Percentiles rank a stretch among this genome's conserved stretches.
These are phyloP conservation scores for Hanseniaspora lachancei DNA, from an alignment of 805 yeast genomes.

Conservation along the genomic window DNA sequence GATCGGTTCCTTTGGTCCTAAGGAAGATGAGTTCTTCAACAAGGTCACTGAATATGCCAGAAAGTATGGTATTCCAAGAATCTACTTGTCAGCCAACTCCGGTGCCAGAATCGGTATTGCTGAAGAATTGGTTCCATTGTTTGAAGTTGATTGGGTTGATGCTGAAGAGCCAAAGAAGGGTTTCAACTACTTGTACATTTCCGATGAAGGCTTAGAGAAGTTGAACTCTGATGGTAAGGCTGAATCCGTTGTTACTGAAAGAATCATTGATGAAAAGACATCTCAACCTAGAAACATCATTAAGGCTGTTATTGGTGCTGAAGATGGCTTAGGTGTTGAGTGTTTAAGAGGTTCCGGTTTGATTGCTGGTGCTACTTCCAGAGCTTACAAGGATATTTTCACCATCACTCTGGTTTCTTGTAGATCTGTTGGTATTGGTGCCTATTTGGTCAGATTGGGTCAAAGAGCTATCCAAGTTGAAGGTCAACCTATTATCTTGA, in stretches of 20 bases:
- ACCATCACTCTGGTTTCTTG: constrained; percentile 98
- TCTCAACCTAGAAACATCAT: constrained; percentile 46
- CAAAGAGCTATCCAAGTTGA: constrained; percentile 98
- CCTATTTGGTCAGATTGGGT: constrained; percentile 92
- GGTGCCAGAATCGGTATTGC: constrained; percentile 99
- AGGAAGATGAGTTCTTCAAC: constrained; percentile 83
- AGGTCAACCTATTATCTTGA: constrained; percentile 95
- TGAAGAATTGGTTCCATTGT: constrained; percentile 80
- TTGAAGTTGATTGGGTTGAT: constrained; percentile 87
- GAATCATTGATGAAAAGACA: constrained; percentile 62
- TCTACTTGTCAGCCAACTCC: constrained; percentile 92
- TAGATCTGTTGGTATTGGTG: constrained; percentile 99
- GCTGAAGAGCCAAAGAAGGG: constrained; percentile 67
- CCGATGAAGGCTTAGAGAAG: constrained; percentile 47
- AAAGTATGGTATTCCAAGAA: constrained; percentile 82
- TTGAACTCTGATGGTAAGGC: constrained; percentile 49
- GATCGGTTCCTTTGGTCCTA: constrained; percentile 98
- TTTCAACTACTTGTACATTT: constrained; percentile 74
- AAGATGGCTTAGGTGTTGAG: constrained; percentile 96
- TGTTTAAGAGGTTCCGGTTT: constrained; percentile 96
- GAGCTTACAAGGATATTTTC: constrained; percentile 94
- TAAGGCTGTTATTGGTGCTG: constrained; percentile 78
- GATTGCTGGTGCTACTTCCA: constrained; percentile 96
- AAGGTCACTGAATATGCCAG: constrained; percentile 87
- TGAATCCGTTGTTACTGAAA: constrained; percentile 58